Evolutionary conservation across 352 stramenopile species (phyloP).

Genomic region (Globisporangium nunn): DNA sequence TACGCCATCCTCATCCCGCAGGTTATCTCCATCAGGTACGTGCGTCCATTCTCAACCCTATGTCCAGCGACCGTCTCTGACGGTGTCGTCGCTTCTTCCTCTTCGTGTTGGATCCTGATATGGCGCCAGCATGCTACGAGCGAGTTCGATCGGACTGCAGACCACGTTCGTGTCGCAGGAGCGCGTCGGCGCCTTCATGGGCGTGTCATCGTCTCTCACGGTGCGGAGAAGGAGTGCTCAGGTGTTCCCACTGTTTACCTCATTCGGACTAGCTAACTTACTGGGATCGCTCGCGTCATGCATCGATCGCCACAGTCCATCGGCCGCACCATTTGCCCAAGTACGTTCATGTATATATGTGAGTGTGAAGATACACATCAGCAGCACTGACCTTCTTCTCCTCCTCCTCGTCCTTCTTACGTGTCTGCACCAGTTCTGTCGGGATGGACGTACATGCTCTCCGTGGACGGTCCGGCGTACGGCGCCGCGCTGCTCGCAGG

Average conservation of each 20-base stretch:
- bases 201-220: conserved; percentile 71
- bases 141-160: conserved; percentile 69
- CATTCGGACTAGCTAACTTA: neutral
- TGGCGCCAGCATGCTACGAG: conserved; percentile 53
- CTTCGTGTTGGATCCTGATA: neutral
- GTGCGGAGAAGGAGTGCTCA: conserved; percentile 15
- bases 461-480: conserved; percentile 60
- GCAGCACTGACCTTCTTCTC: neutral
- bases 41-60: too few relatives aligned
- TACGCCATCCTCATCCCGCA: conserved; percentile 59
- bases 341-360: conserved; percentile 29
- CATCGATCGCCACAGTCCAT: conserved; percentile 34
- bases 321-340: conserved; percentile 65
- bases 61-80: neutral
- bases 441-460: conserved; percentile 68
- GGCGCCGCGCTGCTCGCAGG: conserved; percentile 55
- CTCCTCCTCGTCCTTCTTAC: neutral
- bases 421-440: conserved; percentile 45
- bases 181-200: conserved; percentile 71
- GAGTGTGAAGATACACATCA: too few relatives aligned
- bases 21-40: conserved; percentile 59
- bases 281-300: neutral
- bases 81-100: neutral
- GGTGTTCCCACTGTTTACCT: neutral
- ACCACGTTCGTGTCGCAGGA: conserved; percentile 63